Percentiles rank a stretch among this genome's conserved stretches.
These are phyloP conservation scores for Musa beccarii DNA, from an alignment of 176 grass and related monocot species.

Conservation along the genomic window DNA sequence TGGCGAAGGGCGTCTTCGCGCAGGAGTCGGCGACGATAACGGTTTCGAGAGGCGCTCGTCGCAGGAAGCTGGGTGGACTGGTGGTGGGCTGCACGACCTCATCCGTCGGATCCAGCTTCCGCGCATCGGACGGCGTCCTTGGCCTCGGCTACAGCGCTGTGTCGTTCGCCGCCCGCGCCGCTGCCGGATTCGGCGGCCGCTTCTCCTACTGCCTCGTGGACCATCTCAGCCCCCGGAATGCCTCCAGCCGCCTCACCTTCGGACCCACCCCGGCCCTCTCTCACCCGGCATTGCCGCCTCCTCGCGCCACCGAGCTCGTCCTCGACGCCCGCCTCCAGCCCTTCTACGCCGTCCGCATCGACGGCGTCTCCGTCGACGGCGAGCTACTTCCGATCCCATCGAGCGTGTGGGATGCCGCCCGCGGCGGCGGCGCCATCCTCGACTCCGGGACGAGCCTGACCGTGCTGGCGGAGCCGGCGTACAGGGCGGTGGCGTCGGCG, in stretches of 20 bases:
- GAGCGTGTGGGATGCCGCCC: constrained; percentile 39
- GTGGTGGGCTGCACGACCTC: constrained; percentile 62
- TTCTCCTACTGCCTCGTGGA: constrained; percentile 94
- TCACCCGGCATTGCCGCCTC: background rate
- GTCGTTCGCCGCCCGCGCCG: constrained; percentile 53
- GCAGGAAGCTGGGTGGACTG: constrained; percentile 51
- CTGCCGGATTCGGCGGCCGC: constrained; percentile 34
- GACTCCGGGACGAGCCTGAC: constrained; percentile 75
- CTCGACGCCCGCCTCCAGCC: constrained; percentile 20
- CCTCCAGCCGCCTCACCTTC: constrained; percentile 70
- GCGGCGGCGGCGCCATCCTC: constrained; percentile 38
- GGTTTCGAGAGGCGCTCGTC: constrained; percentile 32
- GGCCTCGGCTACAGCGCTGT: constrained; percentile 45
- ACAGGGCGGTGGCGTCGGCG: constrained; percentile 33
- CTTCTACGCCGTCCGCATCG: constrained; percentile 30
- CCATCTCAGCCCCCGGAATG: constrained; percentile 34
- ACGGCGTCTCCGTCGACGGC: constrained; percentile 34
- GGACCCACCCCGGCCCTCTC: constrained; percentile 30
- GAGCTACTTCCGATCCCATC: constrained; percentile 36
- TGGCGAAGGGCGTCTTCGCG: constrained; percentile 48
- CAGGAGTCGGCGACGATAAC: constrained; percentile 61
- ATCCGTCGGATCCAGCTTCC: constrained; percentile 34
- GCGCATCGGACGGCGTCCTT: constrained; percentile 60
- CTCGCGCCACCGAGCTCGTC: constrained; percentile 25
- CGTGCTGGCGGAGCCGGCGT: constrained; percentile 34